A percentile compares a stretch with the other conserved stretches of the same genome.
These are phyloP conservation scores for Comarum palustre DNA, from an alignment of 306 rosid species.

Conservation along the genomic window DNA sequence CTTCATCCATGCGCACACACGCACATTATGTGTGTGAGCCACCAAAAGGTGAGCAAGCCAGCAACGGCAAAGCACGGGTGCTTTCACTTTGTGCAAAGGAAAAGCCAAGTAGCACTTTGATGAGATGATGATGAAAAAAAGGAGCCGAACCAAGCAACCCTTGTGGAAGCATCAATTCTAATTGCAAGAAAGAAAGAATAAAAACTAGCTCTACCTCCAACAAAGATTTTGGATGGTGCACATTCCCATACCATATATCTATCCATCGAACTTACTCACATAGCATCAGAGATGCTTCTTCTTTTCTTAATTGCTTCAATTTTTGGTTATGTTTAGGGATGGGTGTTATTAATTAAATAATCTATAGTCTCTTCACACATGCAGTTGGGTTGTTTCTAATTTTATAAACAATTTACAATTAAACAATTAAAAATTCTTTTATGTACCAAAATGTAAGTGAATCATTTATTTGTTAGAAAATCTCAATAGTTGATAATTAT, in stretches of 20 bases:
- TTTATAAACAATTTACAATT: neutral
- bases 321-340: too few relatives aligned
- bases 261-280: neutral
- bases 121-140: neutral
- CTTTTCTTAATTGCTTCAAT: too few relatives aligned
- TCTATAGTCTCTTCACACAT: too few relatives aligned
- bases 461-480: too few relatives aligned
- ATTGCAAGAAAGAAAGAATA: constrained; percentile 33
- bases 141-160: neutral
- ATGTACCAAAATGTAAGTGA: too few relatives aligned
- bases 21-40: constrained; percentile 6
- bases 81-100: constrained; percentile 33
- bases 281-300: too few relatives aligned
- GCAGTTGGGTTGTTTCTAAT: neutral
- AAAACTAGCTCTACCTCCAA: constrained; percentile 47
- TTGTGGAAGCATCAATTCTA: constrained; percentile 55
- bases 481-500: too few relatives aligned
- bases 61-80: constrained; percentile 38
- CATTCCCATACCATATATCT: constrained; percentile 29
- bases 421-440: too few relatives aligned
- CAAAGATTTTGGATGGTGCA: constrained; percentile 46
- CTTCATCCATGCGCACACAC: neutral
- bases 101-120: constrained; percentile 4
- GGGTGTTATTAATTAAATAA: too few relatives aligned
- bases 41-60: constrained; percentile 38